phyloP scores from a whole-genome alignment of 768 basidiomycete genomes.

The Boletus coccyginus region DNA sequence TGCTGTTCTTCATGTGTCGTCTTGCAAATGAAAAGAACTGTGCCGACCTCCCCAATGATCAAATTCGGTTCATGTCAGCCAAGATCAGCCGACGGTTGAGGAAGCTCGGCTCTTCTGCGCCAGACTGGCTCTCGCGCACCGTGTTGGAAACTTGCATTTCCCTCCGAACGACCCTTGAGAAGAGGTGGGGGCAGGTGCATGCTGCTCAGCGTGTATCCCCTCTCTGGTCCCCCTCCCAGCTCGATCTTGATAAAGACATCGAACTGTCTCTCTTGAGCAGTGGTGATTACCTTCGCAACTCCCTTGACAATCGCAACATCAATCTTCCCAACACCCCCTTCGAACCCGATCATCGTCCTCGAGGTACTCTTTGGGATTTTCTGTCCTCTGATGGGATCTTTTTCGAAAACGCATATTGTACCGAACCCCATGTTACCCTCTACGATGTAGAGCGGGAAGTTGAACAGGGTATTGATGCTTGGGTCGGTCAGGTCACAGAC shows the following conservation, averaged over 20 bases:
- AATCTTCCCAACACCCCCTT: not conserved
- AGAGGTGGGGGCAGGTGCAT: slow-evolving; percentile 37
- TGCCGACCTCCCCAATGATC: slow-evolving; percentile 25
- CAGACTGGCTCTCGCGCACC: slow-evolving; percentile 11
- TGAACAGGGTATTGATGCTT: slow-evolving; percentile 31
- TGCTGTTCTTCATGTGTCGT: slow-evolving; percentile 29
- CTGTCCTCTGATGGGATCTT: slow-evolving; percentile 9
- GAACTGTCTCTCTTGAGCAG: slow-evolving; percentile 33
- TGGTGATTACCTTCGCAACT: slow-evolving; percentile 26
- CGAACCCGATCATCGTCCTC: not conserved
- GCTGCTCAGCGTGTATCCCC: slow-evolving; percentile 23
- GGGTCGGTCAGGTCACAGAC: slow-evolving; percentile 25
- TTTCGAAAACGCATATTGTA: slow-evolving; percentile 4
- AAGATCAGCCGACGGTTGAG: slow-evolving; percentile 38
- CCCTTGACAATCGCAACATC: slow-evolving; percentile 3
- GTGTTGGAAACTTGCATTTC: slow-evolving; percentile 13
- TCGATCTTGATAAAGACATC: slow-evolving; percentile 32
- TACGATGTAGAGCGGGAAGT: slow-evolving; percentile 39
- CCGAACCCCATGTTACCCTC: slow-evolving; percentile 20
- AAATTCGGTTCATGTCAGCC: slow-evolving; percentile 35
- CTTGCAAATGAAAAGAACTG: slow-evolving; percentile 9
- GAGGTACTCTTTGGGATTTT: slow-evolving; percentile 19
- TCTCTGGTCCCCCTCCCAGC: slow-evolving; percentile 29
- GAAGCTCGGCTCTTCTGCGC: too few species aligned
- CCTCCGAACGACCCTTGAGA: slow-evolving; percentile 25